Evolutionary conservation across 306 rosid genomes (phyloP), one percentile per base, ranked within the genome.

Genomic region (Comarum palustre): DNA sequence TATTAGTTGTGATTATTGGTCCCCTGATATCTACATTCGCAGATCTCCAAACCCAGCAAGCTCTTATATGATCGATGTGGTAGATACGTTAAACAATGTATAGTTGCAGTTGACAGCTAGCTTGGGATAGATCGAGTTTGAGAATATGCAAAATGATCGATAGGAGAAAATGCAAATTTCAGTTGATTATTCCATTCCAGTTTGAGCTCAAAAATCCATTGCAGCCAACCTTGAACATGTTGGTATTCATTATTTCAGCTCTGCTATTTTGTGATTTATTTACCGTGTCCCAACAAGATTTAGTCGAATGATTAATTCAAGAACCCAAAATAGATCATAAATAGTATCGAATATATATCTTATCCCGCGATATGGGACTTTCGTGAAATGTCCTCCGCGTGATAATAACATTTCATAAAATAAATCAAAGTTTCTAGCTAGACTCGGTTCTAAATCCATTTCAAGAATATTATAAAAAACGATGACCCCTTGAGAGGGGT

Each of bases 11-110:
- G n/a, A n/a, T 38, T 8, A 58, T 15, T 31, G 66, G 66, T 61
- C 43, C 66, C 43, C 66, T 32, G 66, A 61, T 61, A 61, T 32
- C 66, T 32, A 13, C 20, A 61, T 31, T 61, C 43, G 6, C 66
- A 32, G 43, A 61, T 61, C 66, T 16, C 38, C 66, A 55, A 24
- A 57, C 34, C 16, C 7, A 29, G 64, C 3, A 57, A 57, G 36
- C 19, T 55, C 61, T 55, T 55, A 22, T 57, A 57, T 57, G 1
- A 57, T 57, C n/a, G n/a, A n/a, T n/a, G 62, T 11, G 62, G 19
- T 57, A 12, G 8, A 57, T 57, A 57, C 29, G 62, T 57, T 27
- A 34, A 25, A 57, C 34, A 11, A 25, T 24, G 62, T 25, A 57
- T 57, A 57, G 61, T 13, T 57, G 13, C 14, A 22, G 34, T 57